Base-by-base conservation (phyloP, 805 yeast genomes). In the Myxozyma geophila region DNA sequence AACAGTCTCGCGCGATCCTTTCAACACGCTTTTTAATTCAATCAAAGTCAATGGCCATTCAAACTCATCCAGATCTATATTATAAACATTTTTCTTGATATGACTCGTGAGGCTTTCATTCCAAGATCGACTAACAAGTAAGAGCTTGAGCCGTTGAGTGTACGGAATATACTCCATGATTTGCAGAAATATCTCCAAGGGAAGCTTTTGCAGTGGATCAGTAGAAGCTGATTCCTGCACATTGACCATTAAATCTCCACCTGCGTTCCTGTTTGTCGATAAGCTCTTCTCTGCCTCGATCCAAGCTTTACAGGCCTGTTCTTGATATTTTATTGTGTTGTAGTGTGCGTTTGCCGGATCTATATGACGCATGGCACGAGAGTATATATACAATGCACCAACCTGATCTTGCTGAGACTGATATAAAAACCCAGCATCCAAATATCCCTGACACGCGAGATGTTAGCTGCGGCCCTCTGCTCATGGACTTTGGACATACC, bases 141-240 rank as follows among this genome's bases (percentile, higher is more conserved):
- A 13, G 10, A 55, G 15, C 13, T 39, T 17, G 15, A 54, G 39
- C 19, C 63, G 41, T 28, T 60, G 50, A 5, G 48, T n/a, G n/a
- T 40, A 23, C 15, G 59, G 37, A 4, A 60, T 12, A 37, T 37
- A 49, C 15, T 55, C 59, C 28, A 60, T 36, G 9, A 60, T 60
- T 46, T 60, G 47, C 28, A 60, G 44, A 13, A 60, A 28, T 13
- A 60, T 35, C 15, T 60, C 63, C 9, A 21, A 40, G 13, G 63
- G 63, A 7, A 60, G 39, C 7, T 33, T 19, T 15, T 28, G n/a
- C n/a, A 41, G 41, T 0, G 52, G 52, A 36, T 52, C 55, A 17
- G 15, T 36, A 21, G 9, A 10, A 19, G 13, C n/a, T 10, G 19
- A 21, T 19, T 46, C n/a, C 39, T 35, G n/a, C 17, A 33, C 12